phyloP scores from a whole-genome alignment of 192 early-diverging fungal species.

The Entophlyctis luteolus region DNA sequence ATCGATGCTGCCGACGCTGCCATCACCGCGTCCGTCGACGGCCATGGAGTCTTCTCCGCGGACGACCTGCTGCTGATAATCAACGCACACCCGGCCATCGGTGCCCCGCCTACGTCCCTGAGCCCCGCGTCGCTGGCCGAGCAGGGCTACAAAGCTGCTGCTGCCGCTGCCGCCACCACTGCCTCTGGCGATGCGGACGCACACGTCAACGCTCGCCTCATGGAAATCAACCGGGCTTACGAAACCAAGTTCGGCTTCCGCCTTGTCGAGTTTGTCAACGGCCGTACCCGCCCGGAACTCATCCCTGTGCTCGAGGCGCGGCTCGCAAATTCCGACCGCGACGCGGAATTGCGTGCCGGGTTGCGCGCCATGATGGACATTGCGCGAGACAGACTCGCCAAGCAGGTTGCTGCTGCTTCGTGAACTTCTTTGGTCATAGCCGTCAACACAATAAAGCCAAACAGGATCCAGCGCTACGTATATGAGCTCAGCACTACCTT shows the following conservation, averaged over 20 bases:
- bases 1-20: background rate
- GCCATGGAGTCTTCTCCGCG: constrained; percentile 36
- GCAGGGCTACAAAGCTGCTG: background rate
- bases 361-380: constrained; percentile 29
- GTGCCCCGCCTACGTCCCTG: constrained; percentile 9
- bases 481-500: too few relatives aligned
- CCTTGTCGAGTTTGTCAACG: constrained; percentile 52
- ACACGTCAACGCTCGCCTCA: constrained; percentile 30
- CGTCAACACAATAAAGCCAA: too few relatives aligned
- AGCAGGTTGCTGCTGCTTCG: too few relatives aligned
- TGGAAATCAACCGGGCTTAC: constrained; percentile 39
- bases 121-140: background rate
- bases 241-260: constrained; percentile 50
- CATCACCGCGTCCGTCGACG: constrained; percentile 39
- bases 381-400: background rate
- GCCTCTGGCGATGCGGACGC: constrained; percentile 10
- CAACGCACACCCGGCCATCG: constrained; percentile 84
- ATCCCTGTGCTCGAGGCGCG: constrained; percentile 8
- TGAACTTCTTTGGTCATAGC: too few relatives aligned
- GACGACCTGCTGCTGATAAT: constrained; percentile 70
- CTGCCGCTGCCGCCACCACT: background rate
- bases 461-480: too few relatives aligned
- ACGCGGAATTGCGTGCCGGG: constrained; percentile 7
- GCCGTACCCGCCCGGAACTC: constrained; percentile 11
- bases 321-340: background rate